phyloP scores from a whole-genome alignment of 306 rosid species.

The Casuarina glauca region DNA sequence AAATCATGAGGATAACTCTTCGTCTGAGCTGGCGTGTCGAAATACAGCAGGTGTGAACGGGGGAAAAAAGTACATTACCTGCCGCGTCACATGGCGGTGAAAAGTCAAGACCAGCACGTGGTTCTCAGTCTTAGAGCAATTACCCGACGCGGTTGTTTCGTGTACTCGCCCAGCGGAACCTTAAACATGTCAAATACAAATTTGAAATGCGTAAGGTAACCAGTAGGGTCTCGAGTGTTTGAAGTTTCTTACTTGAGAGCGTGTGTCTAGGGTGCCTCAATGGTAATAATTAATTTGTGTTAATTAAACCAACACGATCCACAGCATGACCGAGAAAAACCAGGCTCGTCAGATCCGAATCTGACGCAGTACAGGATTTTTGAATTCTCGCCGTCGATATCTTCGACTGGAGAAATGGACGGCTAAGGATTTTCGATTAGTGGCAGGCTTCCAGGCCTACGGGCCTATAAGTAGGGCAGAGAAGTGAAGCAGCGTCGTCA shows the following conservation, averaged over 20 bases:
- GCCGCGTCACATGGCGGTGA: constrained; percentile 21
- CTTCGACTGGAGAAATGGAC: neutral
- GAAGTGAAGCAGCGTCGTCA: constrained; percentile 24
- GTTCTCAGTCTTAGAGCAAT: constrained; percentile 1
- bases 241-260: fast-evolving
- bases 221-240: neutral
- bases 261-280: fast-evolving
- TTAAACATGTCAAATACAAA: neutral
- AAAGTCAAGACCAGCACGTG: constrained; percentile 27
- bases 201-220: no score
- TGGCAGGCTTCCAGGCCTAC: constrained; percentile 31
- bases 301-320: constrained; percentile 1
- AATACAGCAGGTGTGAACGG: constrained; percentile 28
- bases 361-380: neutral
- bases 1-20: neutral
- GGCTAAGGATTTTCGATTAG: constrained; percentile 35
- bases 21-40: constrained; percentile 29
- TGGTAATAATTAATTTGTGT: neutral
- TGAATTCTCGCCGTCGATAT: constrained; percentile 35
- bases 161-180: neutral
- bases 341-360: constrained; percentile 35
- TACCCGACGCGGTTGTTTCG: fast-evolving
- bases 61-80: neutral
- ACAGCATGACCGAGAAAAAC: neutral
- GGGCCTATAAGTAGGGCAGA: constrained; percentile 50